Conservation (phyloP, 2,329 filamentous ascomycete species). For the Penicillium sp. region DNA sequence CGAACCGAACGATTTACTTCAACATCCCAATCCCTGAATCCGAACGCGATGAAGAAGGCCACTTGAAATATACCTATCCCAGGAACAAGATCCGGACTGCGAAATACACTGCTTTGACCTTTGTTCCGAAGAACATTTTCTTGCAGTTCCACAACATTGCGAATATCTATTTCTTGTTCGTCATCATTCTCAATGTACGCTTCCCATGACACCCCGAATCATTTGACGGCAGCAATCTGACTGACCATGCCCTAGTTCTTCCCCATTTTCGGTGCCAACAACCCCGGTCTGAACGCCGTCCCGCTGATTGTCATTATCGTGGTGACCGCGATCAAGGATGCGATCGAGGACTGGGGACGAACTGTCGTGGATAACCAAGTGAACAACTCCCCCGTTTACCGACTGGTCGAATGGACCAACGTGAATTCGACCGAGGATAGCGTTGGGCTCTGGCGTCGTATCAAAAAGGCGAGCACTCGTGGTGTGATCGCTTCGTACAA, state of each 20-base stretch:
- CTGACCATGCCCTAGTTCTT: slow-evolving; percentile 63
- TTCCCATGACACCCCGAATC: not conserved
- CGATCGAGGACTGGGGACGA: slow-evolving; percentile 87
- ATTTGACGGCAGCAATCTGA: not conserved
- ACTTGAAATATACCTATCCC: slow-evolving; percentile 63
- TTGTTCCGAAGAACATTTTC: slow-evolving; percentile 94
- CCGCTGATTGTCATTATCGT: slow-evolving; percentile 88
- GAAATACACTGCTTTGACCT: slow-evolving; percentile 93
- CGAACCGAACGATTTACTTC: slow-evolving; percentile 59
- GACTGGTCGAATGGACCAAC: slow-evolving; percentile 81
- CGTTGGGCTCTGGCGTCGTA: slow-evolving; percentile 74
- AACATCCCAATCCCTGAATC: slow-evolving; percentile 73
- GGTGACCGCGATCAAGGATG: slow-evolving; percentile 89
- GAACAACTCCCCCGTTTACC: slow-evolving; percentile 93
- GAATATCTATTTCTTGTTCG: slow-evolving; percentile 96
- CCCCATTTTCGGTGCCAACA: slow-evolving; percentile 86
- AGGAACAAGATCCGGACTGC: slow-evolving; percentile 97
- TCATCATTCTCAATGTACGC: slow-evolving; percentile 89
- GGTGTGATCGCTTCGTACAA: slow-evolving; percentile 53
- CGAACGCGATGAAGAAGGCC: slow-evolving; percentile 74
- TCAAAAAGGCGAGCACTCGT: slow-evolving; percentile 81
- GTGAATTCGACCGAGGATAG: slow-evolving; percentile 88
- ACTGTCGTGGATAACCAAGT: slow-evolving; percentile 87
- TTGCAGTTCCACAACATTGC: slow-evolving; percentile 98
- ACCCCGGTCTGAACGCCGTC: slow-evolving; percentile 83